Evolutionary conservation across 139 green algal genomes (phyloP).

Genomic region (Spirogloea muscicola): DNA sequence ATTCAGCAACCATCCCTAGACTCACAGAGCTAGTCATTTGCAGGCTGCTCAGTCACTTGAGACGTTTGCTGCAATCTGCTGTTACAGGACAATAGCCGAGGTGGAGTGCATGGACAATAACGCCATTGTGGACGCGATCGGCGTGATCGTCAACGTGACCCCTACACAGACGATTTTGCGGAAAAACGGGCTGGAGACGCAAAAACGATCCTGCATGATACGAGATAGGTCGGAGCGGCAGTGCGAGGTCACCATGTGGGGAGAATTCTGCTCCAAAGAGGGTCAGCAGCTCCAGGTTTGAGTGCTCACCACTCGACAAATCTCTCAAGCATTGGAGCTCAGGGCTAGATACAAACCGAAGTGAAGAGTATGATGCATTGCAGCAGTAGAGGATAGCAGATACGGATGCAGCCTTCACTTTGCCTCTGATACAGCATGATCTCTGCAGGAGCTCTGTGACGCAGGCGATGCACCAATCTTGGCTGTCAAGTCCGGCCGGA

Average conservation of each 20-base stretch:
- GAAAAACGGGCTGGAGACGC: slow-evolving; percentile 74
- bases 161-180: slow-evolving; percentile 64
- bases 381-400: no score
- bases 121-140: slow-evolving; percentile 79
- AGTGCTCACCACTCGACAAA: no score
- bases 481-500: slow-evolving; percentile 70
- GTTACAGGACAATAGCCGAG: slow-evolving; percentile 64
- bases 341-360: no score
- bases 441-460: slow-evolving; percentile 17
- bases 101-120: slow-evolving; percentile 66
- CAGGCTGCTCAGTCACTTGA: no score
- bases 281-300: slow-evolving; percentile 66
- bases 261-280: slow-evolving; percentile 53
- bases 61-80: no score
- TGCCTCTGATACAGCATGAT: not conserved
- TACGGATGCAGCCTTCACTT: no score
- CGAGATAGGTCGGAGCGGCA: slow-evolving; percentile 66
- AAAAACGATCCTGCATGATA: slow-evolving; percentile 77
- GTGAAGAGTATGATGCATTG: no score
- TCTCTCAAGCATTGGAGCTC: no score
- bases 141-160: slow-evolving; percentile 72
- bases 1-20: no score
- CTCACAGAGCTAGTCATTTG: no score
- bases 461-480: slow-evolving; percentile 65
- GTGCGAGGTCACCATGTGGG: slow-evolving; percentile 93